Evolutionary conservation across 495 filamentous ascomycete genomes (phyloP).

Genomic region (Podospora comata): DNA sequence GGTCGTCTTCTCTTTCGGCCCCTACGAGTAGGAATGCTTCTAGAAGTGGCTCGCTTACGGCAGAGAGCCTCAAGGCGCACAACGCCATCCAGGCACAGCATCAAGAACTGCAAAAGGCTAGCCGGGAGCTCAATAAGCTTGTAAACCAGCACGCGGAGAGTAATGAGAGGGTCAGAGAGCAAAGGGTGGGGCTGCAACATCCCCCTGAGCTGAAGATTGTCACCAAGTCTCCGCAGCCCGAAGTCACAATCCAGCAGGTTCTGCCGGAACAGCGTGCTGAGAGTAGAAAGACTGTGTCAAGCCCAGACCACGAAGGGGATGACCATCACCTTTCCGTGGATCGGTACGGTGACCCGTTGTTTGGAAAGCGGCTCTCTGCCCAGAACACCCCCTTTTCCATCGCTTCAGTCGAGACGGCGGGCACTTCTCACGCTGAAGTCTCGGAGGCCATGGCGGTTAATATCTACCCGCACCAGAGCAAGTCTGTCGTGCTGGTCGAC

Average conservation of each 20-base stretch:
- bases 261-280: constrained; percentile 31
- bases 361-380: constrained; percentile 50
- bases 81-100: constrained; percentile 41
- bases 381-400: constrained; percentile 59
- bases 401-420: constrained; percentile 55
- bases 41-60: constrained; percentile 61
- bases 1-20: constrained; percentile 66
- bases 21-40: constrained; percentile 67
- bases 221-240: constrained; percentile 6
- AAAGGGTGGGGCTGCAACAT: not conserved
- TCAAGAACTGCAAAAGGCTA: constrained; percentile 29
- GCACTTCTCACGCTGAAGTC: constrained; percentile 54
- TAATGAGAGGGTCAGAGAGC: not conserved
- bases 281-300: constrained; percentile 3
- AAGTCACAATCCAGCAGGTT: constrained; percentile 26
- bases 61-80: constrained; percentile 62
- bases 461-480: constrained; percentile 84
- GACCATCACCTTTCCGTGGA: constrained; percentile 39
- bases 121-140: constrained; percentile 30
- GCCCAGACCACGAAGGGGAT: constrained; percentile 15
- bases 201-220: not conserved
- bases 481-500: constrained; percentile 73
- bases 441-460: constrained; percentile 78
- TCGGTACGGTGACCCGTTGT: constrained; percentile 52
- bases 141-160: constrained; percentile 15